Conservation (phyloP, 2,329 filamentous ascomycete genomes). For the Cyphellophora europaea region DNA sequence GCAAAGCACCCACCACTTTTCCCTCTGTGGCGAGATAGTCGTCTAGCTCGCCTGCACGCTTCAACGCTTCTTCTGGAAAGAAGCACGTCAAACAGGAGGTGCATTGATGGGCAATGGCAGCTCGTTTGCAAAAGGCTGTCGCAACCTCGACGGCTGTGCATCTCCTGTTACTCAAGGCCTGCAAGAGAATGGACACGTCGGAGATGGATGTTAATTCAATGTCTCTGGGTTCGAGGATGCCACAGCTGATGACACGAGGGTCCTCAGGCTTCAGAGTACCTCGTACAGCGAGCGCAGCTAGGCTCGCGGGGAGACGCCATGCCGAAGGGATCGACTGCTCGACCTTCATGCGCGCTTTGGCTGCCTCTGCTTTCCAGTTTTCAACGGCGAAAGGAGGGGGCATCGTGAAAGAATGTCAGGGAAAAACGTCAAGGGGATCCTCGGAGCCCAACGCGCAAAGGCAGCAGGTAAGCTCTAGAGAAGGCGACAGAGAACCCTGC, state of each 20-base stretch:
- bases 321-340: neutral
- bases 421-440: too few species aligned
- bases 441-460: too few species aligned
- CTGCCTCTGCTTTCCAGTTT: neutral
- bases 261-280: constrained; percentile 1
- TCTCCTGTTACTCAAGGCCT: neutral
- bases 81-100: constrained; percentile 41
- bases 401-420: too few species aligned
- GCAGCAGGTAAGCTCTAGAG: too few species aligned
- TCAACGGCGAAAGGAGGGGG: too few species aligned
- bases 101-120: constrained; percentile 30
- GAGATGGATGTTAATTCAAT: constrained; percentile 2
- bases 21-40: constrained; percentile 25
- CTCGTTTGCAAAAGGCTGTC: constrained; percentile 44
- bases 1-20: constrained; percentile 46
- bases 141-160: constrained; percentile 31
- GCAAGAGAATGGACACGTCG: neutral
- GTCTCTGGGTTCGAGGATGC: neutral
- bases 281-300: neutral
- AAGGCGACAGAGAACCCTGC: too few species aligned
- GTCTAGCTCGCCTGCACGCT: constrained; percentile 39
- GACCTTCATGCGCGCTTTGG: neutral
- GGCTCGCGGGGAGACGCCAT: constrained; percentile 1
- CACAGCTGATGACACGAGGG: constrained; percentile 1
- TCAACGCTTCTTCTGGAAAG: too few species aligned